phyloP scores from a whole-genome alignment of 768 basidiomycete genomes.

The Mycena albidolilacea region DNA sequence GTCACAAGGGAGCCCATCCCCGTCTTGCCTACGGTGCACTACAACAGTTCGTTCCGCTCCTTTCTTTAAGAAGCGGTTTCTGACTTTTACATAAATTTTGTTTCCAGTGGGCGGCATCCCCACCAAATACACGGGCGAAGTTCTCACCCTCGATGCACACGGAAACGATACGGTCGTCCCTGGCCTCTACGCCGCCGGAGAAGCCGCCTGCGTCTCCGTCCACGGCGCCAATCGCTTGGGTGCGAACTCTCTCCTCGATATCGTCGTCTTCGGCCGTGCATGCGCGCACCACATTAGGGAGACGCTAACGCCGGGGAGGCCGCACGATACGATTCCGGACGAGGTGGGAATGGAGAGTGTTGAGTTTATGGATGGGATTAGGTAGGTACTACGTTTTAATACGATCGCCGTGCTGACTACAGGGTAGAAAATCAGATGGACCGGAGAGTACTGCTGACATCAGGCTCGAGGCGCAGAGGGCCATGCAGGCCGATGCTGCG shows the following conservation, averaged over 20 bases:
- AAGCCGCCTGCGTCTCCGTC: conserved; percentile 98
- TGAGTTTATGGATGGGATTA: conserved; percentile 90
- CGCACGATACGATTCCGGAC: conserved; percentile 90
- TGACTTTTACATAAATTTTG: too few species aligned
- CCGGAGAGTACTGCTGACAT: conserved; percentile 90
- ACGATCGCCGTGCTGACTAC: neutral
- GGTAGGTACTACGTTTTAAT: conserved; percentile 50
- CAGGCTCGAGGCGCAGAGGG: conserved; percentile 97
- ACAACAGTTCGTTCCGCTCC: conserved; percentile 73
- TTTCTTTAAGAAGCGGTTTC: too few species aligned
- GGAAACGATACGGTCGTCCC: conserved; percentile 96
- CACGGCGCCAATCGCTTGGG: conserved; percentile 99
- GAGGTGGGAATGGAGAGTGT: conserved; percentile 90
- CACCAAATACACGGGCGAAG: conserved; percentile 98
- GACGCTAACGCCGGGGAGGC: conserved; percentile 88
- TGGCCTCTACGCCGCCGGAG: conserved; percentile 98
- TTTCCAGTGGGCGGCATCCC: conserved; percentile 97
- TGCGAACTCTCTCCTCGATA: conserved; percentile 98
- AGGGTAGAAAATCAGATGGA: conserved; percentile 78
- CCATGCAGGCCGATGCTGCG: conserved; percentile 98
- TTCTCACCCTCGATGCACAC: conserved; percentile 86
- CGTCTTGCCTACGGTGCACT: conserved; percentile 97
- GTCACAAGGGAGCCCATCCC: conserved; percentile 99
- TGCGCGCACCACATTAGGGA: conserved; percentile 98
- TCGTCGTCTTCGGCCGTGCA: conserved; percentile 99